Evolutionary conservation across 2,329 filamentous ascomycete species (phyloP).

Genomic region (Aspergillus pseudonomiae): DNA sequence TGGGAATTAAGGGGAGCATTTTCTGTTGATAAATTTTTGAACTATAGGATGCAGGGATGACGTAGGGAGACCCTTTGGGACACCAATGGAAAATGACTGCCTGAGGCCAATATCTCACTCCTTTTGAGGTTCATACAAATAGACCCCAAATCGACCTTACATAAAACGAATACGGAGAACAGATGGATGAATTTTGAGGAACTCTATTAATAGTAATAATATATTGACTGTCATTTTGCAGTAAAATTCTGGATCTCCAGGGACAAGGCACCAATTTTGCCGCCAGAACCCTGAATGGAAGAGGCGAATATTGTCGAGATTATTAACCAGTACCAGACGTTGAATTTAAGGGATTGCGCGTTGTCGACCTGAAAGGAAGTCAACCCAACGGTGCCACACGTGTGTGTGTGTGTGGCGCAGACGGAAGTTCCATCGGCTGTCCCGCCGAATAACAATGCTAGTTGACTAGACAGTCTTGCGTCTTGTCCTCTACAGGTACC

Average conservation of each 20-base stretch:
- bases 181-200: background rate
- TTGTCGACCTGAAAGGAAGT: conserved; percentile 16
- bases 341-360: conserved; percentile 13
- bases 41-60: conserved; percentile 1
- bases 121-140: background rate
- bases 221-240: background rate
- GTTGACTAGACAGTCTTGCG: conserved; percentile 11
- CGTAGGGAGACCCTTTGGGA: background rate
- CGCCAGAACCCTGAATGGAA: background rate
- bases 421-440: conserved; percentile 13
- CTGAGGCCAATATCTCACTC: background rate
- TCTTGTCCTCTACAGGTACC: conserved; percentile 13
- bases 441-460: conserved; percentile 6
- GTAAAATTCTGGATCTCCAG: background rate
- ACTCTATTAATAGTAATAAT: background rate
- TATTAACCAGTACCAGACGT: background rate
- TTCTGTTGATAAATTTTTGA: background rate
- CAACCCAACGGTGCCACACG: conserved; percentile 23
- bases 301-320: background rate
- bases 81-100: background rate
- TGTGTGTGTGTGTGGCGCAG: conserved; percentile 29
- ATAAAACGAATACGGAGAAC: background rate
- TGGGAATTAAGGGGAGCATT: background rate
- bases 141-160: background rate
- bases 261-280: background rate